Evolutionary conservation across 441 rosid species (phyloP).

Genomic region (Gossypium lobatum): DNA sequence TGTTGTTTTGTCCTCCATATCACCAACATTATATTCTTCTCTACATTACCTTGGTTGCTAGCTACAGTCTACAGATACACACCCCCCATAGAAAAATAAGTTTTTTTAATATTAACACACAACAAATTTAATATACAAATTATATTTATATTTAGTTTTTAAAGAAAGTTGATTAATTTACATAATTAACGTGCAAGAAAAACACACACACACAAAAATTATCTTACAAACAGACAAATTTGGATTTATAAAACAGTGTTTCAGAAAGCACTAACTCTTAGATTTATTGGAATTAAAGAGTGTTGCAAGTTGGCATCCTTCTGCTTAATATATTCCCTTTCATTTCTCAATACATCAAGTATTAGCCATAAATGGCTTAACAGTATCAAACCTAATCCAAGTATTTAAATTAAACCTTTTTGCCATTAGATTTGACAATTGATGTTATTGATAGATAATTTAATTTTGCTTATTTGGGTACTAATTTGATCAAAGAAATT

Average conservation of each 20-base stretch:
- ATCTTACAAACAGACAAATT: not conserved
- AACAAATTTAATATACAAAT: no score
- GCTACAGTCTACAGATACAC: not conserved
- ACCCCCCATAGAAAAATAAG: not conserved
- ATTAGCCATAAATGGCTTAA: no score
- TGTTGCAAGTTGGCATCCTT: not conserved
- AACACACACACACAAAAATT: no score
- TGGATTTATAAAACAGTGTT: not conserved
- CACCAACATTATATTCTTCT: slow-evolving; percentile 9
- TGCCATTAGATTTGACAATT: no score
- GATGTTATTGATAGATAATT: no score
- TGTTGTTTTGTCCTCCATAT: slow-evolving; percentile 14
- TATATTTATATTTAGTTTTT: no score
- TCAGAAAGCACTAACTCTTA: not conserved
- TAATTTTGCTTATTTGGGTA: no score
- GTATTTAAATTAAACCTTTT: no score
- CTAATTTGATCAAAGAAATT: no score
- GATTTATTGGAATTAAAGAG: not conserved
- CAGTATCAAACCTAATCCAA: no score
- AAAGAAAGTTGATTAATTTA: not conserved
- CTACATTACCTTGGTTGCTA: not conserved
- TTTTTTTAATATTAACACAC: not conserved
- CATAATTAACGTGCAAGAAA: not conserved
- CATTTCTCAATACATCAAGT: not conserved
- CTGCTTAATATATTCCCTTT: not conserved